Base-by-base conservation (phyloP, 352 stramenopile genomes). In the Labyrinthula sp. region DNA sequence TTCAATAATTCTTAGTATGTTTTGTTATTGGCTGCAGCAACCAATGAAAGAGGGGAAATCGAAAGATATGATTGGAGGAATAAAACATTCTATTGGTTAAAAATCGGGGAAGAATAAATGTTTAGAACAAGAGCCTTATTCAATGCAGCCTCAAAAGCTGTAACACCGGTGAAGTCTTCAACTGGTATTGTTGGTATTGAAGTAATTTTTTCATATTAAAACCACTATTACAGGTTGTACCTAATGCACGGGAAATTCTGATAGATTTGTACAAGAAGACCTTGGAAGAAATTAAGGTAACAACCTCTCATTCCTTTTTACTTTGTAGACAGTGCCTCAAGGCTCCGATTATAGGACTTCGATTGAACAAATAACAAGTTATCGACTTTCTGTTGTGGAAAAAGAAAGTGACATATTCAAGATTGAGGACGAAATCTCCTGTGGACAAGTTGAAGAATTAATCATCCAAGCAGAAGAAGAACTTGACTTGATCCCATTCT, bases 361-460 rank as follows among this genome's bases (percentile, higher is more conserved):
- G 15, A 28, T 52, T 20, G 43, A 52, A 18, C 17, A 30, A 15
- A 52, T 52, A 31, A 52, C 35, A 31, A 47, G 33, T n/a, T 50
- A 47, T 35, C 30, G 43, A 14, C 38, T 52, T 9, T 25, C n/a
- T 17, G 43, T 52, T 5, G 43, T 52, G 43, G 4, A 50, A 7
- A 52, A 52, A 35, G 30, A 10, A 22, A 35, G 43, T 25, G 43
- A 52, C 2, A 9, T 5, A 15, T 31, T 45, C 15, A 5, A 18
- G 6, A 52, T 52, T 23, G 43, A 52, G 24, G 37, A 52, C 31
- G 43, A 52, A 35, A 52, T 52, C 5, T 31, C 40, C 43, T 52
- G 43, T 37, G 43, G 43, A 25, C 30, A 47, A 22, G 2, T 52
- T 12, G 43, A 52, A 35, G 43, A 52, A 35, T 25, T 52, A 14